Conservation (phyloP, 208 protist genomes). For the Crithidia brevicula region DNA sequence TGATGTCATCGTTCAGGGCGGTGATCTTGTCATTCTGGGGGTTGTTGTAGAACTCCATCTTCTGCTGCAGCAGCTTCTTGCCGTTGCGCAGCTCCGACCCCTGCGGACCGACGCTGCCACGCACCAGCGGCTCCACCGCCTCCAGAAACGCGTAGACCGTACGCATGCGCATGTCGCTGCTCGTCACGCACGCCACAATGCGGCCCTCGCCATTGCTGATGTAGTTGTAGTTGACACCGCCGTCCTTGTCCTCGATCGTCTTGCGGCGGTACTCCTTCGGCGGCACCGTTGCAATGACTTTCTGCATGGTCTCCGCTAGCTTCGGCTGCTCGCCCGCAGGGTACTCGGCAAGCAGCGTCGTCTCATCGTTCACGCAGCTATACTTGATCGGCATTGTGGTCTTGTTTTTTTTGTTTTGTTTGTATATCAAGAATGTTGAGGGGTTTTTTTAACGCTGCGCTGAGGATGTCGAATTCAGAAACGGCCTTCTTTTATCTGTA, state of each 20-base stretch:
- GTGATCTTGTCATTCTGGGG: constrained; percentile 93
- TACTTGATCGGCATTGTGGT: constrained; percentile 86
- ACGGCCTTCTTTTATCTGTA: no score
- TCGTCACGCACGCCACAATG: constrained; percentile 87
- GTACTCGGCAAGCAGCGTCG: constrained; percentile 80
- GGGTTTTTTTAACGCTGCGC: no score
- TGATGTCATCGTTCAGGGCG: constrained; percentile 88
- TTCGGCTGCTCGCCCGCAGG: constrained; percentile 75
- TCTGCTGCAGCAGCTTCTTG: constrained; percentile 92
- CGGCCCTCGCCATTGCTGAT: constrained; percentile 91
- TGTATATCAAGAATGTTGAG: no score
- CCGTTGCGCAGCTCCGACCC: constrained; percentile 83
- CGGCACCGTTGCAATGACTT: constrained; percentile 87
- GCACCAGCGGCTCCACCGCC: constrained; percentile 87
- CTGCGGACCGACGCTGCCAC: constrained; percentile 45
- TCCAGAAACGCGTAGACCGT: constrained; percentile 92
- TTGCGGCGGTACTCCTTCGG: constrained; percentile 87
- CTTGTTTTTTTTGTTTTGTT: no score
- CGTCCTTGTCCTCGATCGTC: constrained; percentile 91
- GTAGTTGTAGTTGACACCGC: constrained; percentile 92
- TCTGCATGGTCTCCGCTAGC: constrained; percentile 87
- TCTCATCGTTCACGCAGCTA: constrained; percentile 89
- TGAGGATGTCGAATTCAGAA: no score
- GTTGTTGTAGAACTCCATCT: constrained; percentile 95
- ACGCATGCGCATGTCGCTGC: constrained; percentile 90